Evolutionary conservation across 169 alveolate species (phyloP).

Genomic region (Eimeria mitis): DNA sequence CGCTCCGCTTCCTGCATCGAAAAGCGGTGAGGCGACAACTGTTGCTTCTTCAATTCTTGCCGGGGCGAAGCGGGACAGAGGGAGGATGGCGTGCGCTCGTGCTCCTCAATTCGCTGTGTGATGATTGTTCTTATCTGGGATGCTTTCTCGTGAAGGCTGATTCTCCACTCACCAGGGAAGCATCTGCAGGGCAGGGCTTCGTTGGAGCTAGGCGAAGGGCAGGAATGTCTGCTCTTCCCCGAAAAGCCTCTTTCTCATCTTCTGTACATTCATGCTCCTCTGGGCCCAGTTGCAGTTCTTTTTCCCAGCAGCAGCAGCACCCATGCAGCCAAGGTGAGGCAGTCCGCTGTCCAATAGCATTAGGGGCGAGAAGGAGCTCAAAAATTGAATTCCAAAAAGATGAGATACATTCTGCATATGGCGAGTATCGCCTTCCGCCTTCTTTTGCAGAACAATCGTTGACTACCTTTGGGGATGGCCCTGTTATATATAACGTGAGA

Average conservation of each 20-base stretch:
- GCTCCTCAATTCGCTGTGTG: neutral
- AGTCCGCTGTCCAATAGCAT: neutral
- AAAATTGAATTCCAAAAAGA: neutral
- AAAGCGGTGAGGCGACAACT: neutral
- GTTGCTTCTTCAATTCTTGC: neutral
- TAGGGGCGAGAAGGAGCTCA: neutral
- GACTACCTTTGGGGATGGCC: neutral
- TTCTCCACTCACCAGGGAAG: neutral
- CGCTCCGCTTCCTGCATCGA: neutral
- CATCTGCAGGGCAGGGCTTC: neutral
- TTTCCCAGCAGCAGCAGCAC: neutral
- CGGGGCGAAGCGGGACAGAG: neutral
- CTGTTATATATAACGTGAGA: neutral
- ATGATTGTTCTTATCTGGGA: neutral
- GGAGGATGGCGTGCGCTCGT: neutral
- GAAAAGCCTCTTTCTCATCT: neutral
- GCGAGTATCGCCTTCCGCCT: neutral
- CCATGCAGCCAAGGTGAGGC: constrained; percentile 1
- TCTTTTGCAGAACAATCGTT: neutral
- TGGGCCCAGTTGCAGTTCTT: neutral
- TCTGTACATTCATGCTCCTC: neutral
- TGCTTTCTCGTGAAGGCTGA: neutral
- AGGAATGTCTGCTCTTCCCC: neutral
- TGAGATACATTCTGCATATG: neutral
- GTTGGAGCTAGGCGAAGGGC: neutral